Conservation (phyloP, 345 rosid genomes). For the Populus ilicifolia region DNA sequence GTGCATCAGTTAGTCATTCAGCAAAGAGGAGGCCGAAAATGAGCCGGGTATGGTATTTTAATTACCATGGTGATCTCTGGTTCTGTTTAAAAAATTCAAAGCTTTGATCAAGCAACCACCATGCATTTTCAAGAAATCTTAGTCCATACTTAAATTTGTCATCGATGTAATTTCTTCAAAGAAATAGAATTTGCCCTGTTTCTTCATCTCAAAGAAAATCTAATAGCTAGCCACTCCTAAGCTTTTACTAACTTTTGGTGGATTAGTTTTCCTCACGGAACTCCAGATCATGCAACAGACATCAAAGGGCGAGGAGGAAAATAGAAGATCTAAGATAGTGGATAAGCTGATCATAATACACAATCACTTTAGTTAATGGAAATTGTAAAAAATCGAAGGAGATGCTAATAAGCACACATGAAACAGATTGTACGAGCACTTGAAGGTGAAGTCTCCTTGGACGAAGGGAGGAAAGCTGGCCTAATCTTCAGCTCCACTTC, state of each 20-base stretch:
- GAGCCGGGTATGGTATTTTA: slow-evolving; percentile 56
- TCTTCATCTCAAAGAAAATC: too few relatives aligned
- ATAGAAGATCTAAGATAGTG: background rate
- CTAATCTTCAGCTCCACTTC: background rate
- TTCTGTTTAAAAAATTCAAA: background rate
- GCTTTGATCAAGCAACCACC: background rate
- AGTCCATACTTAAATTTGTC: background rate
- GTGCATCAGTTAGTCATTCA: slow-evolving; percentile 64
- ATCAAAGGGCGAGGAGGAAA: background rate
- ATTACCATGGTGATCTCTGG: background rate
- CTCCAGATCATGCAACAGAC: background rate
- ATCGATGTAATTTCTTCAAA: background rate
- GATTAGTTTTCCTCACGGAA: background rate
- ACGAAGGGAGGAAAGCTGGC: background rate
- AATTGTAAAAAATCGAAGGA: background rate
- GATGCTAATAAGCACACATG: background rate
- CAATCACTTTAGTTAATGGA: background rate
- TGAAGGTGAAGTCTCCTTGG: background rate
- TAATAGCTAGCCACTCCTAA: background rate
- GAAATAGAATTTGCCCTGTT: background rate
- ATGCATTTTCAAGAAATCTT: background rate
- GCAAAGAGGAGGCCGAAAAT: slow-evolving; percentile 71
- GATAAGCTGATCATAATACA: background rate
- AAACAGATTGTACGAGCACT: background rate
- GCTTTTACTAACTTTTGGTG: background rate